phyloP scores from a whole-genome alignment of 306 rosid genomes.

The Cicer cuneatum region DNA sequence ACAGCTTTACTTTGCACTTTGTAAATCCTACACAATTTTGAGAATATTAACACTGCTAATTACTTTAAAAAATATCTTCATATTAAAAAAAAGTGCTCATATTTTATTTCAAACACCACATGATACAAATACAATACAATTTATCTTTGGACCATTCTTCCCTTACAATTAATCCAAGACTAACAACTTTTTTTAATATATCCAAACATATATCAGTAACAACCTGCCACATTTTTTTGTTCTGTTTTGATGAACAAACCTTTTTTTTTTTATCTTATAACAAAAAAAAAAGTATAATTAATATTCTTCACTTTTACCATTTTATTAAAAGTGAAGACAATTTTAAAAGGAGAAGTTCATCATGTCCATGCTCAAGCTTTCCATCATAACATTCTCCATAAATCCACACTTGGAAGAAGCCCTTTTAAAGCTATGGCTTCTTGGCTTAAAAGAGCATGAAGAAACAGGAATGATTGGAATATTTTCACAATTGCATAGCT shows the following conservation, averaged over 20 bases:
- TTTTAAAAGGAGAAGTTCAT: constrained; percentile 70
- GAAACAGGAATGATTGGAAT: constrained; percentile 75
- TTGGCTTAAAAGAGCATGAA: constrained; percentile 67
- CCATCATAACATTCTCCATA: constrained; percentile 86
- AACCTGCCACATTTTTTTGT: constrained; percentile 7
- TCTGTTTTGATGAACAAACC: constrained; percentile 21
- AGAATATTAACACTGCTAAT: no score
- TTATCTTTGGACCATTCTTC: constrained; percentile 34
- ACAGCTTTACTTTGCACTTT: not conserved
- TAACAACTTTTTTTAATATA: not conserved
- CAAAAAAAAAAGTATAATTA: constrained; percentile 29
- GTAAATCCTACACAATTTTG: no score
- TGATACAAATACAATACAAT: constrained; percentile 26
- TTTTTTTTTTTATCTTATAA: constrained; percentile 18
- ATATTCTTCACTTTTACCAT: constrained; percentile 4
- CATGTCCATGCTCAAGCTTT: constrained; percentile 83
- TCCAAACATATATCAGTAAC: not conserved
- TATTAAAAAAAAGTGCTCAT: no score
- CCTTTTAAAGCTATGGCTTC: constrained; percentile 59
- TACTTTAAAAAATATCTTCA: no score
- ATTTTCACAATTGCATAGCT: constrained; percentile 80
- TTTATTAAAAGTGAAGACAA: not conserved
- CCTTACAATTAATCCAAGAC: not conserved
- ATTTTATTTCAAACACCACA: constrained; percentile 31
- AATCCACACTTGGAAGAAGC: constrained; percentile 64